Evolutionary conservation across 495 filamentous ascomycete species (phyloP), one percentile per base, ranked within the genome.

Genomic region (Aspergillus baeticus): DNA sequence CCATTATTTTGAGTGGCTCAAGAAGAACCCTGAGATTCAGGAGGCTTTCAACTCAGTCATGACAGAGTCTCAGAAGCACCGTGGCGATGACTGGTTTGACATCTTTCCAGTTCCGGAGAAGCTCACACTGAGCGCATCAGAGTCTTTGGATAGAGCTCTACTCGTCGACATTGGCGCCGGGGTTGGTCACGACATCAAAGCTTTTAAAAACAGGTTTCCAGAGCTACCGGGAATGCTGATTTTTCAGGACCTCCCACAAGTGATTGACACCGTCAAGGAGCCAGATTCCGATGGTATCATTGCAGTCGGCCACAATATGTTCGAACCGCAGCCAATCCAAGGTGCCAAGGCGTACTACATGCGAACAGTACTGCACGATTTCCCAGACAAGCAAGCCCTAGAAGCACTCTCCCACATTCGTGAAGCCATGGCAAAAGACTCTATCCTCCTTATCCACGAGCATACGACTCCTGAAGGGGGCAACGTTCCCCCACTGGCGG

Each of bases 81-180:
- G 41, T 8, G 20, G 18, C 6, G 11, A 34, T 10, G 23, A 52
- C 3, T 69, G 68, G 63, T 61, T 39, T 31, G 53, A 63, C 1
- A 21, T 59, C 35, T 73, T 62, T 43, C 69, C 68, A 11, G 60
- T 63, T 0, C 34, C 45, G 10, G 55, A 68, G 34, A 55, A 33
- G 13, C 55, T 69, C 6, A 21, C 1, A 15, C 17, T 17, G 20
- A 43, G 10, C 18, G 8, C 20, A 29, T 29, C 26, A 4, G 26
- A 29, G 8, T 35, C 55, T n/a, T 10, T 46, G 7, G 57, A 73
- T 7, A 43, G 54, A 0, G 66, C 71, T 10, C 59, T 83, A 2
- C 57, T 84, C 0, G 78, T 84, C 10, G 83, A 86, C 65, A 68
- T 83, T 5, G 79, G 74, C 22, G 82, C 80, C 8, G 69, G 70